Conservation (phyloP, 106 monocot species). For the Xerophyta viscosa region DNA sequence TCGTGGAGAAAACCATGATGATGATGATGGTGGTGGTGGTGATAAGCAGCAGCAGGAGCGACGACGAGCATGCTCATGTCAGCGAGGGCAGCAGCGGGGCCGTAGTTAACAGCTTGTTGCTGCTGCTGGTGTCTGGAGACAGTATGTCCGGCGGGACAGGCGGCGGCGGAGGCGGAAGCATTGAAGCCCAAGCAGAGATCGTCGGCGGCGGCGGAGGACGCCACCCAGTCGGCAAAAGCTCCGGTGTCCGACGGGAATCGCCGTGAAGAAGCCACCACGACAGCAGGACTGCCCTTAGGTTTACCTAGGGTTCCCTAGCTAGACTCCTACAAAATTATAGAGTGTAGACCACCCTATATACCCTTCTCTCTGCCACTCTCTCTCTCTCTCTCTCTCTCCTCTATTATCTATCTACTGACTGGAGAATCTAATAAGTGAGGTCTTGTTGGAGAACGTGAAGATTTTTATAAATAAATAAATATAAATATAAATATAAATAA, state of each 20-base stretch:
- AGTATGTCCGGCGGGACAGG: constrained; percentile 3
- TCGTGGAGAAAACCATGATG: constrained; percentile 3
- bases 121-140: not conserved
- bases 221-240: constrained; percentile 84
- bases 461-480: no score
- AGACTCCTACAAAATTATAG: no score
- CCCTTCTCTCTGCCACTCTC: no score
- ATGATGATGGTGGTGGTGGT: constrained; percentile 22
- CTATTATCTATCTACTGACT: no score
- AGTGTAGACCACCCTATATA: no score
- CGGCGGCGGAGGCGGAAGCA: constrained; percentile 12
- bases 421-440: no score
- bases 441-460: no score
- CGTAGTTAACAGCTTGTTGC: constrained; percentile 27
- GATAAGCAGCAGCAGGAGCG: constrained; percentile 36
- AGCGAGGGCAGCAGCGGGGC: constrained; percentile 11
- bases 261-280: constrained; percentile 62
- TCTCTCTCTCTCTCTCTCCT: no score
- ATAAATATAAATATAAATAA: no score
- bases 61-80: constrained; percentile 67
- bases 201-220: constrained; percentile 50
- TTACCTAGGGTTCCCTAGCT: no score
- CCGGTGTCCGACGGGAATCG: constrained; percentile 71
- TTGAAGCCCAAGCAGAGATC: constrained; percentile 72
- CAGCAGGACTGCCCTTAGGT: no score